These are phyloP conservation scores for Bifiguratus adelaidae DNA, from an alignment of 192 early-diverging fungal species.

Conservation along the genomic window DNA sequence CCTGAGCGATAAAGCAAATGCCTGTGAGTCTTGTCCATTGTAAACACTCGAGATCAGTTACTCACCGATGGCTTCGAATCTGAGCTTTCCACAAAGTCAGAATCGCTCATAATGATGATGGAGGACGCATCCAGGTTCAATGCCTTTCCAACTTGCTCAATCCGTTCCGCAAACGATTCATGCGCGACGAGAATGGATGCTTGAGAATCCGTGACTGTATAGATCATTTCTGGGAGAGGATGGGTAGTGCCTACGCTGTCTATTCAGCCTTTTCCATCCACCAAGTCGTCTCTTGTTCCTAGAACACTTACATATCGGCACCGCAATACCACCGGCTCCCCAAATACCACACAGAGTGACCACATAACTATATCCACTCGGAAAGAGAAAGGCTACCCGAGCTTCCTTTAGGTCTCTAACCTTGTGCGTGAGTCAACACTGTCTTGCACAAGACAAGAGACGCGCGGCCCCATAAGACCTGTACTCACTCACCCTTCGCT, in stretches of 20 bases:
- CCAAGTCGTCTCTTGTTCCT: neutral
- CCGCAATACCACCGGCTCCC: slow-evolving; percentile 69
- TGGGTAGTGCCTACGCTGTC: slow-evolving; percentile 43
- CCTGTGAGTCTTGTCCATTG: neutral
- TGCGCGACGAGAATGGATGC: slow-evolving; percentile 49
- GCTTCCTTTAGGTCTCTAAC: slow-evolving; percentile 15
- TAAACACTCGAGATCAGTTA: too few species aligned
- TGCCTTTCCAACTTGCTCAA: neutral
- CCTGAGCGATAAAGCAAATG: too few species aligned
- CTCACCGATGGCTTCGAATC: too few species aligned
- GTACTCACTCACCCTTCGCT: neutral
- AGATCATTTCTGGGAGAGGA: slow-evolving; percentile 64
- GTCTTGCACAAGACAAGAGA: neutral
- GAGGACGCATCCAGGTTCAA: too few species aligned
- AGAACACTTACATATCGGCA: slow-evolving; percentile 63
- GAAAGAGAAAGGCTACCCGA: slow-evolving; percentile 25
- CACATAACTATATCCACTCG: slow-evolving; percentile 53
- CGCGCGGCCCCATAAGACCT: neutral
- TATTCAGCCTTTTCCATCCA: neutral
- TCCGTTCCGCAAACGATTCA: slow-evolving; percentile 24
- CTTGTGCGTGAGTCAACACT: neutral
- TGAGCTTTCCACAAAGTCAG: too few species aligned
- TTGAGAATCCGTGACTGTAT: slow-evolving; percentile 59
- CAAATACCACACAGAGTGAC: slow-evolving; percentile 64
- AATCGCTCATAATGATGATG: too few species aligned